Evolutionary conservation across 257 asterid genomes (phyloP), one percentile per base, ranked within the genome.

Genomic region (Nicotiana tomentosiformis): DNA sequence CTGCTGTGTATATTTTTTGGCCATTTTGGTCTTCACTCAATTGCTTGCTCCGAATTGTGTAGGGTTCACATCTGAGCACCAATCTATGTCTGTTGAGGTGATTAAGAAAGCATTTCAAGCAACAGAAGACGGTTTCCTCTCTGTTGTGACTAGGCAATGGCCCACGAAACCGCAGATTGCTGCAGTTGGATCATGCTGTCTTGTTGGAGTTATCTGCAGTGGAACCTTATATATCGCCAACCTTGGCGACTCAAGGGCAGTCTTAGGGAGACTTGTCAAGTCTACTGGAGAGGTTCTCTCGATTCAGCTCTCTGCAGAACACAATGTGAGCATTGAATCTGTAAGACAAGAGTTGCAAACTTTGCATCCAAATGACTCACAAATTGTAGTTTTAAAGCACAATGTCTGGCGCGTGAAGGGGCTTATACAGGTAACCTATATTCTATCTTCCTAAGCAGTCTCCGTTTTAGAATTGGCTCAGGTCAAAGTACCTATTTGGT

Each of bases 331-430:
- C 82, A 87, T 89, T 49, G 96, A 90, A 81, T 86, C 94, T 29
- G 92, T 92, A 60, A 88, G 96, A 82, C 93, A 85, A 81, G 96
- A 92, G 85, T 65, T 90, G 89, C 89, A 89, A 11, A 85, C 93
- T 72, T 62, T 77, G 84, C 94, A 92, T 82, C 96, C 96, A 10
- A 90, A 91, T 58, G 96, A 92, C 82, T 81, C 93, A 15, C 91
- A 88, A n/a, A 89, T 92, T 65, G 96, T 92, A n/a, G 94, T 92
- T 85, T 74, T 92, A 79, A 92, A 90, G 91, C 96, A 90, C 85
- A 91, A 92, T 20, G 96, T 92, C 16, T 92, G 96, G 96, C 91
- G 96, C 32, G 96, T 92, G 81, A 92, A 92, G 90, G 96, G 96
- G 57, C 87, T 92, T 55, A 92, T 92, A 82, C 96, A 92, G 91